Base-by-base conservation (phyloP, 176 grass and related monocot species). In the Rhipidocladum racemiflorum region DNA sequence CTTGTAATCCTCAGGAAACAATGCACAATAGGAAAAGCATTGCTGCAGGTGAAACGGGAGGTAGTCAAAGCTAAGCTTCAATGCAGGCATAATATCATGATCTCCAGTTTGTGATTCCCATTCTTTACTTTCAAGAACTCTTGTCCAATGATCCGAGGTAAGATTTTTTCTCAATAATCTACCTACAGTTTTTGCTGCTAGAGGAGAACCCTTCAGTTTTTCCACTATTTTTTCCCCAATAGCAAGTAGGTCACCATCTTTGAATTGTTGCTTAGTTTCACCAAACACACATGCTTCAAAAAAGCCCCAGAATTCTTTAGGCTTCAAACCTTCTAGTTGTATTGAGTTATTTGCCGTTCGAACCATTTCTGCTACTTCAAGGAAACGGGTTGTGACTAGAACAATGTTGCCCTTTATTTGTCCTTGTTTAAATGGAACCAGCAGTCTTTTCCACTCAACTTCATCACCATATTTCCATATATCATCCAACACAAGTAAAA, bases 401-500 rank as follows among this genome's bases (percentile, higher is more conserved):
- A 89, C 1, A 6, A 81, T 48, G 10, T 85, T 69, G 0, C 82
- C 82, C 5, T 68, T 74, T 61, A 9, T 4, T 32, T 9, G 59
- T 4, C 50, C 40, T 13, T 4, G 51, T 9, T 4, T 17, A 9
- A 80, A 69, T 18, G 76, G 81, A 4, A 39, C 15, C 1, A 84
- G 0, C 2, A 89, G 16, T 20, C 9, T 80, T 20, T 34, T 15
- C 81, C 87, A 89, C 32, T 62, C 69, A 6, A 63, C 51, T 16
- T 72, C 67, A 0, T 35, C 0, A 21, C 34, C 34, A 23, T 4
- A 78, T 40, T 0, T 3, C 87, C 87, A 89, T 0, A 89, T 23
- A 53, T 89, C 87, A 81, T 89, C 87, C 5, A 89, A 29, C 0
- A 89, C 69, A 50, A 89, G 23, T 28, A 89, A 60, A 8, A 89